Evolutionary conservation across 306 rosid species (phyloP), one percentile per base, ranked within the genome.

Genomic region (Dryas octopetala): DNA sequence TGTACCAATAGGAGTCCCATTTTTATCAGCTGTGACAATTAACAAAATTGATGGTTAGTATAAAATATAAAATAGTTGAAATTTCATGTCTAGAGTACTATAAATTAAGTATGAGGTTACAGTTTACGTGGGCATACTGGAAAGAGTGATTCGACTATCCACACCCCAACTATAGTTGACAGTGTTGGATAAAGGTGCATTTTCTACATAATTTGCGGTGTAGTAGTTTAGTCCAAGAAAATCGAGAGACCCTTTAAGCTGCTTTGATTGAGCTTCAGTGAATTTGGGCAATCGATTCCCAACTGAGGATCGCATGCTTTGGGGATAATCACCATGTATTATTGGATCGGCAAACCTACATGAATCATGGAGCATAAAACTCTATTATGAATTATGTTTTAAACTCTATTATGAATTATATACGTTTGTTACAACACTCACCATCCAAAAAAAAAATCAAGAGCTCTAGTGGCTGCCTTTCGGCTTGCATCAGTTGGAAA

Each of bases 171-270:
- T 68, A n/a, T 9, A 66, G 78, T 88, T 88, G 46, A 41, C 52
- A 13, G 2, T 46, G 28, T 62, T 79, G 57, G 78, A 66, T 75
- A 32, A 16, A 32, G 69, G 10, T 50, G 32, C 14, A 28, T 32
- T 32, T 32, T 80, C 78, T 16, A 75, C 95, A 69, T 48, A 90
- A 66, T 67, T 46, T 1, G 86, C 66, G 32, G 86, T 81, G 76
- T 88, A 89, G 73, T 91, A 89, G 79, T 91, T 89, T 7, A 89
- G 70, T 5, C 91, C 93, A 67, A 89, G 78, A 79, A 89, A 91
- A 83, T 91, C 96, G 23, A 26, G 16, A 6, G 91, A 81, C 2
- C 83, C 83, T 54, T 83, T 80, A 0, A 89, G 16, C 3, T 44
- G 53, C 58, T 61, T 60, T 3, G 83, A 57, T 79, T 91, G 38